phyloP scores from a whole-genome alignment of 805 yeast species.

The Wickerhamiella azyma region DNA sequence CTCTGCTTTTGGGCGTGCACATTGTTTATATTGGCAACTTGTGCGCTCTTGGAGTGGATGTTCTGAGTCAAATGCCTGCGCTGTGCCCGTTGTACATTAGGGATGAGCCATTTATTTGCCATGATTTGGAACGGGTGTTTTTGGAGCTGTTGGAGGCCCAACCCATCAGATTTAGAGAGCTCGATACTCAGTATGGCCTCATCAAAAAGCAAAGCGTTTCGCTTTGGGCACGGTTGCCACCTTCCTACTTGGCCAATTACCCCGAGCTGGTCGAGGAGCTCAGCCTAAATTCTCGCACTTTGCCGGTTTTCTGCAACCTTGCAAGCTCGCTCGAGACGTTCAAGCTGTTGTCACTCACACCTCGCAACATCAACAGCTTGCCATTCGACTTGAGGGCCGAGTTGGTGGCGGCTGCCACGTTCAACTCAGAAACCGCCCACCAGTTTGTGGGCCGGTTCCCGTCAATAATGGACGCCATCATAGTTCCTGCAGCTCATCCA shows the following conservation, averaged over 20 bases:
- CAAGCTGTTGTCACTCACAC: constrained; percentile 9
- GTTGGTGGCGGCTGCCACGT: constrained; percentile 15
- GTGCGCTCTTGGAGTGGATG: neutral
- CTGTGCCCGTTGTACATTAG: constrained; percentile 1
- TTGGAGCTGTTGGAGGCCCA: constrained; percentile 6
- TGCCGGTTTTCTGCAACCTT: constrained; percentile 15
- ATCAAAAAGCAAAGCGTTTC: constrained; percentile 3
- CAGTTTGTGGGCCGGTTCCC: constrained; percentile 10
- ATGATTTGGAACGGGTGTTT: constrained; percentile 10
- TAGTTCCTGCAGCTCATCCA: constrained; percentile 8
- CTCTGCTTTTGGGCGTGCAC: constrained; percentile 1
- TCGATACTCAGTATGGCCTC: constrained; percentile 13
- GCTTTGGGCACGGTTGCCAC: constrained; percentile 16
- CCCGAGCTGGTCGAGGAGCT: constrained; percentile 11
- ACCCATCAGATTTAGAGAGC: constrained; percentile 10
- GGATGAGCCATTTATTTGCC: constrained; percentile 2
- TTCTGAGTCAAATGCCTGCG: neutral
- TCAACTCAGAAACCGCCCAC: constrained; percentile 11
- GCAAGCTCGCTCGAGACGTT: constrained; percentile 9
- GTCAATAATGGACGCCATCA: constrained; percentile 10
- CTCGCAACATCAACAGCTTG: constrained; percentile 7
- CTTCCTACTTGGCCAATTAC: constrained; percentile 11
- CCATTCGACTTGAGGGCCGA: constrained; percentile 10
- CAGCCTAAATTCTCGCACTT: constrained; percentile 6
- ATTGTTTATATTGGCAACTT: constrained; percentile 2